Evolutionary conservation across 83 land plant species (phyloP).

Genomic region (Isoetes engelmannii): DNA sequence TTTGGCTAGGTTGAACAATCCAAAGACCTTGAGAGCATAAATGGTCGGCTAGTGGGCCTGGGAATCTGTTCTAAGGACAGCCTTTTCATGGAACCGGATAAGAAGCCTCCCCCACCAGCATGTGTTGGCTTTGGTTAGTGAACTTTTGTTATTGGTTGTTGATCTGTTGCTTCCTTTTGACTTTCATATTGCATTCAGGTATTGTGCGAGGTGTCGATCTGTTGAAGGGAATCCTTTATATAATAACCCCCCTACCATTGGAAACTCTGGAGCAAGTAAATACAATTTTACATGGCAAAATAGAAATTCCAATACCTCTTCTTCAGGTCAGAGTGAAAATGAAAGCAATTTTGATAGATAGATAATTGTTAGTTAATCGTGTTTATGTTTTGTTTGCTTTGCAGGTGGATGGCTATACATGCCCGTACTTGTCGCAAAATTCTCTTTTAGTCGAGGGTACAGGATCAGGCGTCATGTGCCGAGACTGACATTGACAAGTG

Average conservation of each 20-base stretch:
- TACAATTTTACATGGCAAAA: conserved; percentile 26
- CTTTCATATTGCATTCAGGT: conserved; percentile 8
- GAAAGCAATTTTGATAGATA: too few relatives aligned
- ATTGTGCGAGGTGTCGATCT: conserved; percentile 31
- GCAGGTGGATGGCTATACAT: conserved; percentile 23
- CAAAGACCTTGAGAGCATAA: conserved; percentile 19
- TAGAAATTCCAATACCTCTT: conserved; percentile 28
- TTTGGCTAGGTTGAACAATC: conserved; percentile 24
- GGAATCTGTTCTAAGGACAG: conserved; percentile 11
- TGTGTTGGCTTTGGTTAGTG: conserved; percentile 36
- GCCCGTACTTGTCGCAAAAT: conserved; percentile 15
- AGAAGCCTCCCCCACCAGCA: background rate
- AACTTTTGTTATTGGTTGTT: background rate
- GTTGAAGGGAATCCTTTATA: conserved; percentile 17
- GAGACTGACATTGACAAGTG: too few relatives aligned
- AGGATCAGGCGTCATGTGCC: conserved; percentile 23
- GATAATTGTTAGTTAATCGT: background rate
- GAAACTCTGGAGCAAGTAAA: conserved; percentile 28
- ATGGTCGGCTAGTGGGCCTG: conserved; percentile 31
- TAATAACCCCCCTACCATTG: conserved; percentile 19
- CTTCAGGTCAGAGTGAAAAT: conserved; percentile 18
- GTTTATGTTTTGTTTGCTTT: background rate
- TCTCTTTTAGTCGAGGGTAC: conserved; percentile 24
- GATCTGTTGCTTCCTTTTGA: background rate
- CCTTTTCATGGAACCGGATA: background rate